Conservation (phyloP, 176 grass and related monocot genomes). For the Aegilops speltoides region DNA sequence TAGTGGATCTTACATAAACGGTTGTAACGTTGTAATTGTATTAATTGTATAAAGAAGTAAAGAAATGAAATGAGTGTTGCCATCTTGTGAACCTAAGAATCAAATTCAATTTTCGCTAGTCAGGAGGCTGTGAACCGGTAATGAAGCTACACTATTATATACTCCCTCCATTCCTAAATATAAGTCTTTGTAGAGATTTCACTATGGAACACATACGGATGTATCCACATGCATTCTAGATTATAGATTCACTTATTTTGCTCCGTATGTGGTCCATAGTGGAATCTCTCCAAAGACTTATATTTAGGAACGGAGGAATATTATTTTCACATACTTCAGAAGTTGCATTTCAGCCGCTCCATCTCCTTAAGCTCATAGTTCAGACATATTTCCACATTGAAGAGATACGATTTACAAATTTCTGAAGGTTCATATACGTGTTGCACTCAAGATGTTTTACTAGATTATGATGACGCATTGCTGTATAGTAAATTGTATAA, state of each 20-base stretch:
- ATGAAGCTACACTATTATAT: neutral
- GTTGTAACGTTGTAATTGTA: constrained; percentile 19
- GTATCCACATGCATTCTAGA: too few species aligned
- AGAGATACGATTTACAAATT: neutral
- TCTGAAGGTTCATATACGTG: neutral
- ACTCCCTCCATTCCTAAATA: too few species aligned
- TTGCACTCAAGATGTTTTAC: neutral
- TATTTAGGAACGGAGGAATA: too few species aligned
- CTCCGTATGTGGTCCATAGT: too few species aligned
- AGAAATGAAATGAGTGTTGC: constrained; percentile 30
- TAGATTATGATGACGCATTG: neutral
- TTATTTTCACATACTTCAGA: neutral
- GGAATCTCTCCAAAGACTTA: too few species aligned
- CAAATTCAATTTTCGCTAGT: neutral
- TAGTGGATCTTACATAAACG: neutral
- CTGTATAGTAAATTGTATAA: too few species aligned
- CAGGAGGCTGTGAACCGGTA: neutral
- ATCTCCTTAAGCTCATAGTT: neutral
- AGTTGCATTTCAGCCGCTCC: neutral
- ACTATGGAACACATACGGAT: too few species aligned
- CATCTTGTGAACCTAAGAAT: neutral
- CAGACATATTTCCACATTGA: constrained; percentile 31
- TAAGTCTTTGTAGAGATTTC: too few species aligned
- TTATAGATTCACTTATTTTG: too few species aligned
- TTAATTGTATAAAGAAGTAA: constrained; percentile 39